Evolutionary conservation across 148 eudicot species (phyloP).

Genomic region (Salicornia ramosissima): DNA sequence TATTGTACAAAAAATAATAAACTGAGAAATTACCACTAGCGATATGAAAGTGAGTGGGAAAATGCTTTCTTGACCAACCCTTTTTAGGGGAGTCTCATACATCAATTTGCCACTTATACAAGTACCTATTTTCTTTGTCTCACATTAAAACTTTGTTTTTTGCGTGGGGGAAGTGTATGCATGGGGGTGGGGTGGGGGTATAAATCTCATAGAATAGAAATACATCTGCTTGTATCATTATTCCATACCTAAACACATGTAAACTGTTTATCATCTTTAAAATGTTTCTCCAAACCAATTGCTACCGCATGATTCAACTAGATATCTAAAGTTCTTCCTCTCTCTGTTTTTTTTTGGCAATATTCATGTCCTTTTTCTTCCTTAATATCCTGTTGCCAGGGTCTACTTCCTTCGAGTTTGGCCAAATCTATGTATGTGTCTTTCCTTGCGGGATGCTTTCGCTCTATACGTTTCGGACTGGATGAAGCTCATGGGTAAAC

Average conservation of each 20-base stretch:
- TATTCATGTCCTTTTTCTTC: not conserved
- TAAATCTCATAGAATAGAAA: too few species aligned
- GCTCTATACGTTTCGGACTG: conserved; percentile 94
- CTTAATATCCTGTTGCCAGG: conserved; percentile 34
- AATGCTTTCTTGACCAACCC: too few species aligned
- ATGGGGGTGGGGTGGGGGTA: too few species aligned
- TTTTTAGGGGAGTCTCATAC: too few species aligned
- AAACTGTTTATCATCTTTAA: not conserved
- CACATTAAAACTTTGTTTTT: too few species aligned
- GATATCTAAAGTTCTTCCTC: too few species aligned
- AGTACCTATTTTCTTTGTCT: too few species aligned
- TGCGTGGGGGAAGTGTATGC: too few species aligned
- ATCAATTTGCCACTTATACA: too few species aligned
- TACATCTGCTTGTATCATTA: not conserved
- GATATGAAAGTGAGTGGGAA: too few species aligned
- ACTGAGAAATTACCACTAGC: too few species aligned
- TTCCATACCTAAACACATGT: not conserved
- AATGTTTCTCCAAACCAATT: not conserved
- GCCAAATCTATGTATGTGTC: conserved; percentile 85
- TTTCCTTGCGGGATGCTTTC: conserved; percentile 96
- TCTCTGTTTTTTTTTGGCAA: not conserved
- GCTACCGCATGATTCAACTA: not conserved
- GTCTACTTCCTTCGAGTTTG: conserved; percentile 56
- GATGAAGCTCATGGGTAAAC: conserved; percentile 99
- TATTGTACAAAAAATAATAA: too few species aligned